phyloP scores from a whole-genome alignment of 257 asterid species.

The Phtheirospermum japonicum region DNA sequence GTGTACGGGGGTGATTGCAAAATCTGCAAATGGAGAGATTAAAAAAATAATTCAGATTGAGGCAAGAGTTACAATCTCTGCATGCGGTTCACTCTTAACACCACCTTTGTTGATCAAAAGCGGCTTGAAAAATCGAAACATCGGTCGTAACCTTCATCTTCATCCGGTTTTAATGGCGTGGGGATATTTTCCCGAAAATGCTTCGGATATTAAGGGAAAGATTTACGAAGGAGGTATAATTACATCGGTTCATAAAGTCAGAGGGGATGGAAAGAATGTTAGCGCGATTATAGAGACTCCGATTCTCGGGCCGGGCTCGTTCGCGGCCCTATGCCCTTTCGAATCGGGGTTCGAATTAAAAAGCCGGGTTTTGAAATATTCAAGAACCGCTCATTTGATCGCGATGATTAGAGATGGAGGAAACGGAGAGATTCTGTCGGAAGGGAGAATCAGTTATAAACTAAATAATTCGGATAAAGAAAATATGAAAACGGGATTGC shows the following conservation, averaged over 20 bases:
- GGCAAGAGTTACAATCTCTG: conserved; percentile 70
- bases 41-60: conserved; percentile 40
- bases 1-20: conserved; percentile 66
- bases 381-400: conserved; percentile 67
- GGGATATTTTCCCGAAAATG: conserved; percentile 74
- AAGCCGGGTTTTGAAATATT: conserved; percentile 42
- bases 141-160: conserved; percentile 77
- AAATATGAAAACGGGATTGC: conserved; percentile 48
- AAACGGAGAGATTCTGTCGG: conserved; percentile 39
- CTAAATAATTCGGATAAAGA: conserved; percentile 46
- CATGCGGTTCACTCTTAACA: conserved; percentile 79
- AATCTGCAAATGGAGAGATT: conserved; percentile 33
- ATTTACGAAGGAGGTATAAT: conserved; percentile 78
- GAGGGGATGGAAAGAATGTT: conserved; percentile 28
- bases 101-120: conserved; percentile 76
- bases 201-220: conserved; percentile 46
- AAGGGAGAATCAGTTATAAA: conserved; percentile 50
- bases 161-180: conserved; percentile 93
- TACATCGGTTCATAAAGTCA: conserved; percentile 63
- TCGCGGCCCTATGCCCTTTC: conserved; percentile 67
- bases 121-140: conserved; percentile 61
- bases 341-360: conserved; percentile 52
- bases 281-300: conserved; percentile 63
- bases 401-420: conserved; percentile 66
- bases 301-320: conserved; percentile 61